Conservation (phyloP, 2,329 filamentous ascomycete species). For the Zarea fungicola region DNA sequence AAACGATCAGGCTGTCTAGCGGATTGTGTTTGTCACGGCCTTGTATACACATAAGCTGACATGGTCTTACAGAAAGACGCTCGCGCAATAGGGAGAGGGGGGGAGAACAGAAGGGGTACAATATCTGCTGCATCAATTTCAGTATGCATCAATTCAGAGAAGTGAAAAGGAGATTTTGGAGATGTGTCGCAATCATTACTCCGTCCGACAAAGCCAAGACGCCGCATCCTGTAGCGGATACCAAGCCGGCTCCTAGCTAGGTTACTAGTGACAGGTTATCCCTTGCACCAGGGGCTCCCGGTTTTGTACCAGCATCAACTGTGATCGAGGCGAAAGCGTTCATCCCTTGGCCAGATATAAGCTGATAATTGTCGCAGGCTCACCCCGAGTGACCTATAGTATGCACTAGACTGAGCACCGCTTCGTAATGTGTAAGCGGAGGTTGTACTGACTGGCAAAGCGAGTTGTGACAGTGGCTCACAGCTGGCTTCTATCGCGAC, state of each 20-base stretch:
- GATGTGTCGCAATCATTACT: neutral
- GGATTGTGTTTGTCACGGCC: too few species aligned
- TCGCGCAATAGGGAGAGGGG: neutral
- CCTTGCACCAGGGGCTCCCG: neutral
- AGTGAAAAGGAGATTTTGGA: neutral
- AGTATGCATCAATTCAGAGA: neutral
- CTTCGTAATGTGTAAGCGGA: neutral
- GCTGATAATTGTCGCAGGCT: neutral
- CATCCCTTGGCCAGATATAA: neutral
- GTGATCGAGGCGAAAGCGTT: neutral
- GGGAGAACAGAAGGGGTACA: neutral
- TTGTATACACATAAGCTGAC: too few species aligned
- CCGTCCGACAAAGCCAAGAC: slow-evolving; percentile 1
- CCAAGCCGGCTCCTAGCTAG: too few species aligned
- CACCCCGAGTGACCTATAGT: neutral
- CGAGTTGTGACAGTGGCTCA: too few species aligned
- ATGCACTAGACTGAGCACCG: neutral
- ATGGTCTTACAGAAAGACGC: too few species aligned
- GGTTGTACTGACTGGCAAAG: neutral
- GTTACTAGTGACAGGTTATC: too few species aligned
- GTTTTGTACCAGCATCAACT: neutral
- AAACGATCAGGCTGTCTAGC: too few species aligned
- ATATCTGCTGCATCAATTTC: neutral
- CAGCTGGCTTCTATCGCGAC: slow-evolving; percentile 6
- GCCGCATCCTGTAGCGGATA: neutral